Percentiles rank a stretch among this genome's conserved stretches.
Evolutionary conservation across 345 rosid species (phyloP).

Genomic region (Lumnitzera littorea): DNA sequence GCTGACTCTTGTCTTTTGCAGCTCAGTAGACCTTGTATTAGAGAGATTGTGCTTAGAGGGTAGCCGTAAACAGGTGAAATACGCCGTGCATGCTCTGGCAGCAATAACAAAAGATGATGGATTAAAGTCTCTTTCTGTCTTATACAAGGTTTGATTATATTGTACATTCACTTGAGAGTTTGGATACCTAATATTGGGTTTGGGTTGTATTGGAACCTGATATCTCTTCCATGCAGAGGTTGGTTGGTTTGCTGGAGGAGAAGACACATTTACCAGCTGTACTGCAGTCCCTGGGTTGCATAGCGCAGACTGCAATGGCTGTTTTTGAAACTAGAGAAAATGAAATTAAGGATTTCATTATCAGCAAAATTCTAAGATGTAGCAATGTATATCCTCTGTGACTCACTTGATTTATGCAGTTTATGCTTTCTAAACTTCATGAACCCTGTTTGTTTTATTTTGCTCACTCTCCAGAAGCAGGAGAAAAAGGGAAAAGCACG

Average conservation of each 20-base stretch:
- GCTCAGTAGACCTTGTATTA: slow-evolving; percentile 86
- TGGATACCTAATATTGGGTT: too few species aligned
- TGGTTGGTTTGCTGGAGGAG: slow-evolving; percentile 91
- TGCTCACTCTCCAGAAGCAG: slow-evolving; percentile 50
- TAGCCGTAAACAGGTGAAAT: slow-evolving; percentile 85
- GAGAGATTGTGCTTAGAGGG: slow-evolving; percentile 96
- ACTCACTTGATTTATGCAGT: slow-evolving; percentile 16
- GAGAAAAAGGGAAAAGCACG: slow-evolving; percentile 33
- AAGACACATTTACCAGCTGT: slow-evolving; percentile 85
- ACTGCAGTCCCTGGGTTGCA: slow-evolving; percentile 92
- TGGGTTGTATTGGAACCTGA: too few species aligned
- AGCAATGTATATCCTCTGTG: slow-evolving; percentile 42
- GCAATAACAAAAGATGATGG: slow-evolving; percentile 98
- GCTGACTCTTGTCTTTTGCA: slow-evolving; percentile 23
- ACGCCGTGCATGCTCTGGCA: slow-evolving; percentile 96
- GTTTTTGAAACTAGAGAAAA: slow-evolving; percentile 95
- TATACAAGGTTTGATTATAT: slow-evolving; percentile 60
- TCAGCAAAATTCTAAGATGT: slow-evolving; percentile 56
- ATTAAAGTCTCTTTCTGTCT: slow-evolving; percentile 86
- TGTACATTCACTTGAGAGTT: too few species aligned
- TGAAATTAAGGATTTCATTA: slow-evolving; percentile 73
- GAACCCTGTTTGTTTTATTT: slow-evolving; percentile 10
- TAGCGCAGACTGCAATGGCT: slow-evolving; percentile 93
- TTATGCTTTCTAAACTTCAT: slow-evolving; percentile 7
- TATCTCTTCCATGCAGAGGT: slow-evolving; percentile 45